Percentiles rank a stretch among this genome's conserved stretches.
phyloP scores from a whole-genome alignment of 2,329 filamentous ascomycete genomes.

The Fusarium verticillioides region DNA sequence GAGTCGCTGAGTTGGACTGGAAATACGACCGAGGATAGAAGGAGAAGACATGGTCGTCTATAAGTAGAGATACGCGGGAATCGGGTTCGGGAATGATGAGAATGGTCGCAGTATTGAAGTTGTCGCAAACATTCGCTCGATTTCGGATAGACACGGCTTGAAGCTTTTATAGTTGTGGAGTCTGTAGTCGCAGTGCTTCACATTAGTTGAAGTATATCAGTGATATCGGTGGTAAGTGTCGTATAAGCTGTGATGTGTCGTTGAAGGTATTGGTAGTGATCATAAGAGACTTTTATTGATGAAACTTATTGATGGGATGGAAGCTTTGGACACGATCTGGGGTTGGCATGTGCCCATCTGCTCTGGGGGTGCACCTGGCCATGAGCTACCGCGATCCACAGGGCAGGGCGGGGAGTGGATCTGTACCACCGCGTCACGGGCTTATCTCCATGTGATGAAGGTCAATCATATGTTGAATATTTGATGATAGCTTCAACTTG shows the following conservation, averaged over 20 bases:
- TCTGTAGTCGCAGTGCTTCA: neutral
- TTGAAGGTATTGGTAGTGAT: neutral
- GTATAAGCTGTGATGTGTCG: neutral
- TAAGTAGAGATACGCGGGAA: neutral
- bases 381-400: slow-evolving; percentile 33
- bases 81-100: neutral
- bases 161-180: neutral
- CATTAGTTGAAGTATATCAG: neutral
- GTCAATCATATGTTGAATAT: neutral
- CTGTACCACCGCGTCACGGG: slow-evolving; percentile 27
- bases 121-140: slow-evolving; percentile 22
- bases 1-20: slow-evolving; percentile 38
- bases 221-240: too few relatives aligned
- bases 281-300: slow-evolving; percentile 6
- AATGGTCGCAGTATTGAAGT: neutral
- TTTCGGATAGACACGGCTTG: slow-evolving; percentile 17
- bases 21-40: slow-evolving; percentile 45
- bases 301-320: slow-evolving; percentile 4
- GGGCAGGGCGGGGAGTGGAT: slow-evolving; percentile 31
- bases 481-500: neutral
- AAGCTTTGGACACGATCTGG: slow-evolving; percentile 28
- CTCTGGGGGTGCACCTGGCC: slow-evolving; percentile 34
- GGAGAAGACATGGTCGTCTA: slow-evolving; percentile 43
- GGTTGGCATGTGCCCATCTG: slow-evolving; percentile 39
- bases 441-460: slow-evolving; percentile 31